Percentiles rank a stretch among this genome's conserved stretches.
Conservation (phyloP, 140 eudicot genomes). For the Senecio squalidus region DNA sequence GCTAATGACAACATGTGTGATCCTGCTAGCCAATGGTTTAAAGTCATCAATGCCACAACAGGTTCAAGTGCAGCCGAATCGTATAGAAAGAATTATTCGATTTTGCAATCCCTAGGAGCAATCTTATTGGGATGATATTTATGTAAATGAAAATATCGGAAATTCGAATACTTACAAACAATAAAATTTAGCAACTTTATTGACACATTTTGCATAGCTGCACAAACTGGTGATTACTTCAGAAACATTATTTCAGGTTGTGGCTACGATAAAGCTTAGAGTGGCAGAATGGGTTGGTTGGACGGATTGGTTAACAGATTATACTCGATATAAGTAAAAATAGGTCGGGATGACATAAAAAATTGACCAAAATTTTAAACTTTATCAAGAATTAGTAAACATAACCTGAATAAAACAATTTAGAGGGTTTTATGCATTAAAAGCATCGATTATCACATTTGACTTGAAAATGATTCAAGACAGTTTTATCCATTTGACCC, state of each 20-base stretch:
- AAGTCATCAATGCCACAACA: constrained; percentile 51
- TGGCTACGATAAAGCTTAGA: too few relatives aligned
- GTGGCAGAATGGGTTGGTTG: too few relatives aligned
- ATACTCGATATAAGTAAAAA: too few relatives aligned
- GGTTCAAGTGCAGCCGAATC: constrained; percentile 1
- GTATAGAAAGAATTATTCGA: constrained; percentile 1
- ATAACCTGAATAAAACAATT: too few relatives aligned
- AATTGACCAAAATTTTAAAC: too few relatives aligned
- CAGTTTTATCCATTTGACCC: too few relatives aligned
- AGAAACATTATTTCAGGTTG: neutral
- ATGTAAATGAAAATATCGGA: constrained; percentile 1
- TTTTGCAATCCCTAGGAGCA: constrained; percentile 24
- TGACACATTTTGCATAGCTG: neutral
- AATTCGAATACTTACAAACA: neutral
- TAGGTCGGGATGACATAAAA: too few relatives aligned
- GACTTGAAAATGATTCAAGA: too few relatives aligned
- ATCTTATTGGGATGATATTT: constrained; percentile 6
- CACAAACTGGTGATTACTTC: neutral
- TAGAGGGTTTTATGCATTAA: too few relatives aligned
- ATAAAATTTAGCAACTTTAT: constrained; percentile 16
- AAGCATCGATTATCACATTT: too few relatives aligned
- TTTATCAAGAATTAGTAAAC: too few relatives aligned
- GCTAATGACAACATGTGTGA: constrained; percentile 48
- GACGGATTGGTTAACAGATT: too few relatives aligned
- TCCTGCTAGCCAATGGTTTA: constrained; percentile 93